Percentiles rank a stretch among this genome's conserved stretches.
phyloP scores from a whole-genome alignment of 2,329 filamentous ascomycete species.

The Aureobasidium subglaciale region DNA sequence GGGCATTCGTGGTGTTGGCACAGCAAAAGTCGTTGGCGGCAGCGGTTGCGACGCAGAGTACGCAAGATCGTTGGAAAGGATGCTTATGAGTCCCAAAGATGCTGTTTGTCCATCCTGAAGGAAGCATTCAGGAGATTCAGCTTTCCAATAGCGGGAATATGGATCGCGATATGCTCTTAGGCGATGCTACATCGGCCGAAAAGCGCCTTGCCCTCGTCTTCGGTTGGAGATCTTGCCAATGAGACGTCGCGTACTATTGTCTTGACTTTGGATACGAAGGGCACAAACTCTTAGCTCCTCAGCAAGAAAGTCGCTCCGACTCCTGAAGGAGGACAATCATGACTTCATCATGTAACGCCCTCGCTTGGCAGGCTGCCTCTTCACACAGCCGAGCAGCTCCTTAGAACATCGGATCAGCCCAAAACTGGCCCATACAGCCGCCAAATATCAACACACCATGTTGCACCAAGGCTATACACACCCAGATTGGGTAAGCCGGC shows the following conservation, averaged over 20 bases:
- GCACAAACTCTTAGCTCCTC: background rate
- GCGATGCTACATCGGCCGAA: background rate
- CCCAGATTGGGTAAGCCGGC: background rate
- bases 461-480: background rate
- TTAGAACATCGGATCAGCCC: background rate
- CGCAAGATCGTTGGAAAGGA: conserved; percentile 39
- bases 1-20: conserved; percentile 39
- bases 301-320: background rate
- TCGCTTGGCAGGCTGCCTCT: background rate
- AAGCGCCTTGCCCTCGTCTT: background rate
- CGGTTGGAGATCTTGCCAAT: background rate
- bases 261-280: background rate
- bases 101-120: background rate
- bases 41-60: conserved; percentile 30
- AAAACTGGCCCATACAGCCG: background rate
- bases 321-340: background rate
- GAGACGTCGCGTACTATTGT: background rate
- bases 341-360: conserved; percentile 6
- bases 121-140: background rate
- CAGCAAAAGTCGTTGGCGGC: conserved; percentile 37
- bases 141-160: background rate
- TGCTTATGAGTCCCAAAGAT: conserved; percentile 33
- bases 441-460: background rate
- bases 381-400: background rate
- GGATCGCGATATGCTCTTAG: background rate